Evolutionary conservation across 257 asterid species (phyloP), one percentile per base, ranked within the genome.

Genomic region (Solanum chaucha): DNA sequence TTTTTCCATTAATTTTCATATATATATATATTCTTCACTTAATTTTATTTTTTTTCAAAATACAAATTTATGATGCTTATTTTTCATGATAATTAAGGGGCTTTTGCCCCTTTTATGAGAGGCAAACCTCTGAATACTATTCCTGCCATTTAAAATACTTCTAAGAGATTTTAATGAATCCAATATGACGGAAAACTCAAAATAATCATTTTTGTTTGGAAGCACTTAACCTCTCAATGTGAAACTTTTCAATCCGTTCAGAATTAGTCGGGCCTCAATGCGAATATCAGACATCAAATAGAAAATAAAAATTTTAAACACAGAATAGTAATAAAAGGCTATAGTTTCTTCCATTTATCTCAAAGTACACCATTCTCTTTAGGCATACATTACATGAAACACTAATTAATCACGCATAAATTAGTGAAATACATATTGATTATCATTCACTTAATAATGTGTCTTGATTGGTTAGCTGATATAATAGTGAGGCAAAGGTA

Each of bases 391-490:
- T 67, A 67, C 73, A 67, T 26, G 20, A 67, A 67, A 5, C 36
- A 70, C 77, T 30, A 30, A 70, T 15, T 30, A 70, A 70, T 3
- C n/a, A 70, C n/a, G 12, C 40, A 70, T 12, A 26, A 5, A 19
- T 55, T 24, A 67, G 35, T 67, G 19, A 26, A 11, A 26, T 67
- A 26, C 36, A 26, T 26, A 67, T 67, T 26, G 20, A 13, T 64
- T 24, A 64, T 64, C 71, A 67, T 67, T 67, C 36, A 67, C 78
- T 34, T 6, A 70, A 87, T 74, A 88, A 87, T 58, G 10, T 87
- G 83, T 68, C 94, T 91, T 0, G 97, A 92, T 70, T 64, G 90
- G 87, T 92, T 75, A 0, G 96, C 98, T 0, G 95, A 91, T 11
- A 89, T 58, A 40, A 92, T 40, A 0, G 95, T 90, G 73, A 95